Conservation (phyloP, 805 yeast species). For the Trichomonascus vanleenenianus region DNA sequence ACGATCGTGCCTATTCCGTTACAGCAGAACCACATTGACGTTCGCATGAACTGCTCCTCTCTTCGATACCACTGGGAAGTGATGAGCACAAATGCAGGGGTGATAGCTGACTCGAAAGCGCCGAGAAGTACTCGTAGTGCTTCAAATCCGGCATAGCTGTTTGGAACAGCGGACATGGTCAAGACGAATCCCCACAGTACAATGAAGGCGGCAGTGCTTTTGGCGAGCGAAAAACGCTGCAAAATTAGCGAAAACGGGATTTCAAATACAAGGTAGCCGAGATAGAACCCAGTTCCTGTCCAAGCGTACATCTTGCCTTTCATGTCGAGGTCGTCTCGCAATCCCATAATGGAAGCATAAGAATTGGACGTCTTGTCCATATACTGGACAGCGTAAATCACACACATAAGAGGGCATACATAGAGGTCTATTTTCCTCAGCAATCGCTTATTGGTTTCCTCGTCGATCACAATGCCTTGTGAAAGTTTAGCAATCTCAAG, state of each 20-base stretch:
- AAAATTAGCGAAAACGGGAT: slow-evolving; percentile 39
- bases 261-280: slow-evolving; percentile 57
- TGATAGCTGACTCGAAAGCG: slow-evolving; percentile 43
- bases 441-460: slow-evolving; percentile 26
- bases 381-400: slow-evolving; percentile 45
- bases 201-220: slow-evolving; percentile 40
- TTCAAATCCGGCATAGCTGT: slow-evolving; percentile 38
- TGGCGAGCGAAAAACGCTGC: slow-evolving; percentile 53
- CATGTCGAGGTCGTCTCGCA: slow-evolving; percentile 39
- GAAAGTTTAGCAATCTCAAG: slow-evolving; percentile 6
- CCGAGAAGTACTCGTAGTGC: slow-evolving; percentile 46
- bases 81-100: slow-evolving; percentile 51
- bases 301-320: slow-evolving; percentile 35
- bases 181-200: slow-evolving; percentile 58
- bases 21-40: slow-evolving; percentile 36
- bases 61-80: slow-evolving; percentile 52
- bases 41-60: slow-evolving; percentile 38
- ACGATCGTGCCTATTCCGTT: slow-evolving; percentile 39
- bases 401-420: slow-evolving; percentile 43
- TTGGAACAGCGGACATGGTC: slow-evolving; percentile 42
- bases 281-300: slow-evolving; percentile 53
- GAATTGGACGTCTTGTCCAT: slow-evolving; percentile 53
- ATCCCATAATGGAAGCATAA: slow-evolving; percentile 47
- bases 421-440: slow-evolving; percentile 45
- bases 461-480: slow-evolving; percentile 13